Percentiles rank a stretch among this genome's conserved stretches.
Conservation (phyloP, 208 protist species). For the Naegleria gruberi region DNA sequence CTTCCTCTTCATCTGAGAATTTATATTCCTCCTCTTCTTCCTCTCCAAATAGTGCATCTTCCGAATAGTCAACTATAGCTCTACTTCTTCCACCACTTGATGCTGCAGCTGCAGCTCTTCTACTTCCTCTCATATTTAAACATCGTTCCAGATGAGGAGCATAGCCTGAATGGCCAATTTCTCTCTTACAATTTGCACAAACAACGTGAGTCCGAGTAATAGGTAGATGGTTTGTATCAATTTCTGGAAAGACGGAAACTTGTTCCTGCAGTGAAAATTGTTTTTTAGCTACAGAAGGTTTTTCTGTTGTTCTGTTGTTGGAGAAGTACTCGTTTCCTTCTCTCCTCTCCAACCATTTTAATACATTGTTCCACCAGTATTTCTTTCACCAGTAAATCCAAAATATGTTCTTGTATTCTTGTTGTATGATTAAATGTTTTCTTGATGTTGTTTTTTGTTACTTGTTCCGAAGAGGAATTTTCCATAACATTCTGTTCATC, state of each 20-base stretch:
- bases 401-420: too few species aligned
- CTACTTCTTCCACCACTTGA: background rate
- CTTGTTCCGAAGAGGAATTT: too few species aligned
- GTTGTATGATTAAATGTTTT: too few species aligned
- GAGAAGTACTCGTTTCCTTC: background rate
- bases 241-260: background rate
- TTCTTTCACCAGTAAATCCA: background rate
- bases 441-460: too few species aligned
- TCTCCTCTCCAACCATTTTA: background rate
- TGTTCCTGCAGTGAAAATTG: background rate
- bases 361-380: background rate
- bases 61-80: background rate
- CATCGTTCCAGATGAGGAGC: background rate
- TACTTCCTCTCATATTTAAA: background rate
- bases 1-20: background rate
- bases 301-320: background rate
- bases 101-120: too few species aligned
- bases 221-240: background rate
- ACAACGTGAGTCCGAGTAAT: background rate
- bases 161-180: background rate
- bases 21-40: background rate
- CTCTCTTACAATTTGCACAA: background rate
- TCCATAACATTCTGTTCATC: too few species aligned
- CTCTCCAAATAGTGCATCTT: background rate
- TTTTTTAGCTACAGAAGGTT: background rate